Evolutionary conservation across 2,329 filamentous ascomycete species (phyloP), one percentile per base, ranked within the genome.

Genomic region (Arthrinium puccinioides): DNA sequence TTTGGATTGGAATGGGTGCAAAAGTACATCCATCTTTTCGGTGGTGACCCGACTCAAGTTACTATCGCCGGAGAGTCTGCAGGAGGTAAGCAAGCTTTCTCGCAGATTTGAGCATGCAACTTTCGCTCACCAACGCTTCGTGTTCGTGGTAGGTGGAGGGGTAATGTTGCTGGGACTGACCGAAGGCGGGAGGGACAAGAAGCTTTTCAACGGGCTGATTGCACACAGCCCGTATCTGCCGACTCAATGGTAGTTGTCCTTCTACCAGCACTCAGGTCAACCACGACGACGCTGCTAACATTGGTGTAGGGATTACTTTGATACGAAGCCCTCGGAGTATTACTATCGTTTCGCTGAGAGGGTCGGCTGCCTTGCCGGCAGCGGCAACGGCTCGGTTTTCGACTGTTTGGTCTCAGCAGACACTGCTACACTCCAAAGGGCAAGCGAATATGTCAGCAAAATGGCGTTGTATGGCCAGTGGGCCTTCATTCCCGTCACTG

Each of bases 41-140:
- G 74, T 2, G 73, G 74, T 5, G 64, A 76, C 39, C 63, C 65
- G 0, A 42, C 40, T 1, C 66, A 67, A n/a, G 69, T 79, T 2
- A 74, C 70, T 0, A 66, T 76, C 19, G 64, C 62, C 48, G 74
- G 75, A 1, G 66, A 72, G 44, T 71, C 66, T 0, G 72, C 76
- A 0, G 74, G 75, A 3, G 74, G 60, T 0, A 35, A 8, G 32
- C n/a, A 15, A 8, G 9, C 14, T 6, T 21, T 6, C 4, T 6
- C n/a, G n/a, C n/a, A n/a, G n/a, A n/a, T n/a, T n/a, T n/a, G n/a
- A n/a, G n/a, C n/a, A n/a, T n/a, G n/a, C n/a, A n/a, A n/a, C n/a
- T n/a, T n/a, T n/a, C n/a, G n/a, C n/a, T n/a, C n/a, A n/a, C n/a
- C n/a, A n/a, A n/a, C n/a, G n/a, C n/a, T n/a, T n/a, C n/a, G n/a